phyloP scores from a whole-genome alignment of 352 stramenopile genomes.

The Phytophthora citricola region DNA sequence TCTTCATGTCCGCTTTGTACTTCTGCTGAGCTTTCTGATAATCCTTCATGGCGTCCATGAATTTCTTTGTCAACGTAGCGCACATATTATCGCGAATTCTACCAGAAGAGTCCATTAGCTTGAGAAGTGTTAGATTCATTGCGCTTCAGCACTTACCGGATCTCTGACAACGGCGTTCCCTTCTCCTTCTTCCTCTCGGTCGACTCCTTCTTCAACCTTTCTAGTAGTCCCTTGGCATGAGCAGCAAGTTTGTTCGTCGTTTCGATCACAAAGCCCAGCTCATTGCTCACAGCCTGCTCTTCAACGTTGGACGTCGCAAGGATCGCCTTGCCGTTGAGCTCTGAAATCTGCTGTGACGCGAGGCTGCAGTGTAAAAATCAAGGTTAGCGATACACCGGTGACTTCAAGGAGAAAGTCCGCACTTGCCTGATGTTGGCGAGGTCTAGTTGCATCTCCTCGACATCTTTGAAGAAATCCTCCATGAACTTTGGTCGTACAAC shows the following conservation, averaged over 20 bases:
- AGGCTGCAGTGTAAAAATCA: constrained; percentile 41
- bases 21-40: constrained; percentile 98
- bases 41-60: constrained; percentile 98
- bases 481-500: constrained; percentile 90
- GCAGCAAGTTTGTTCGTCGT: constrained; percentile 93
- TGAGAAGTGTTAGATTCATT: not conserved
- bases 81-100: constrained; percentile 98
- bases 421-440: constrained; percentile 89
- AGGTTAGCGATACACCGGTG: not conserved
- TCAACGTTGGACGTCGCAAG: constrained; percentile 94
- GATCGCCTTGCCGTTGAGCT: constrained; percentile 94
- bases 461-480: constrained; percentile 96
- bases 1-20: constrained; percentile 98
- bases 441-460: constrained; percentile 95
- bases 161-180: constrained; percentile 71
- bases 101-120: constrained; percentile 1
- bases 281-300: constrained; percentile 92
- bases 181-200: constrained; percentile 93
- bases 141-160: constrained; percentile 38
- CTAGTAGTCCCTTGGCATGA: constrained; percentile 87
- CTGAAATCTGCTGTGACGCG: constrained; percentile 91
- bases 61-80: constrained; percentile 98
- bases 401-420: not conserved
- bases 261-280: constrained; percentile 93
- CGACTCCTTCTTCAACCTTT: constrained; percentile 96